Evolutionary conservation across 2,329 filamentous ascomycete genomes (phyloP), one percentile per base, ranked within the genome.

Genomic region (Fusarium tricinctum): DNA sequence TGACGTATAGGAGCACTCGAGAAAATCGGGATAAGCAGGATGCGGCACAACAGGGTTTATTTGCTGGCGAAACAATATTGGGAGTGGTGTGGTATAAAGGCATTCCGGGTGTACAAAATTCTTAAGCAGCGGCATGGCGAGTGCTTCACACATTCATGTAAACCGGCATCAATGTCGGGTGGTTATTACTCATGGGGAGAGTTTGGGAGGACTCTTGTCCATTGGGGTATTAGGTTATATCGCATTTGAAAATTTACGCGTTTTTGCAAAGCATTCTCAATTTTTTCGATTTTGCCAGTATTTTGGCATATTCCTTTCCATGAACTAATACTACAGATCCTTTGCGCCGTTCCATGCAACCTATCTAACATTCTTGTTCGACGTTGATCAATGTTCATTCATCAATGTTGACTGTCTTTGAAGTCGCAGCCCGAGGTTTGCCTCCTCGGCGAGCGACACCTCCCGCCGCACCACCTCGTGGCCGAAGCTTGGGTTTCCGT

Each of bases 391-490:
- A 17, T 20, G n/a, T 20, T 45, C 32, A 53, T 44, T 44, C 48
- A 22, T 60, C 58, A 19, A 66, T 58, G 22, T 56, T 47, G 30
- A 68, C 49, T 12, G 68, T 66, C 46, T 72, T 65, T 28, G 73
- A 69, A 17, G 74, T 56, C 33, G 71, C 55, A 22, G 70, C 60
- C 32, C 71, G 73, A 17, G 74, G 67, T 28, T 73, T 72, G 1
- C 74, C 75, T 32, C 77, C 76, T 43, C 77, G 72, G 46, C 76
- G 67, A 42, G 74, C 45, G 43, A 70, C 62, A 12, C 67, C 63
- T 12, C 70, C 69, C 13, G 67, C 65, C 1, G 72, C 70, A 50
- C 75, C 74, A 8, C 73, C 74, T 26, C 72, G 68, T 13, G 74
- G 60, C 9, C 75, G 71, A 22, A 58, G 58, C 54, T 71, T 76